These are phyloP conservation scores for Castanopsis chinensis DNA, from an alignment of 306 rosid genomes.

Conservation along the genomic window DNA sequence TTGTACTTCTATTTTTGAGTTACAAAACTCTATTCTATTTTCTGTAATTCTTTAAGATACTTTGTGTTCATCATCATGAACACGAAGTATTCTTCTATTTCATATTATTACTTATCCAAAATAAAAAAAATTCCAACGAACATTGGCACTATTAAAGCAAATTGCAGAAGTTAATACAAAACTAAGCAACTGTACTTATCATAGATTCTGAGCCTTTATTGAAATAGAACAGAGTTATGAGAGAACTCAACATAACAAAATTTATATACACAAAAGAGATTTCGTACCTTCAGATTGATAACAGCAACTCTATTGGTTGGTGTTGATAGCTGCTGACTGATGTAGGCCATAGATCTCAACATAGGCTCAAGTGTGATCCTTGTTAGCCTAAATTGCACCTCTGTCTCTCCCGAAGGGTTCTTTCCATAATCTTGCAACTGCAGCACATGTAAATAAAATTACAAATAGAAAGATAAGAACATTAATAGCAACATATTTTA, in stretches of 20 bases:
- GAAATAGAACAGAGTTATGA: not conserved
- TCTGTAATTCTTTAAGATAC: no score
- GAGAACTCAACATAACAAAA: not conserved
- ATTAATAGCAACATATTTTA: slow-evolving; percentile 18
- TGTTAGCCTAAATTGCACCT: slow-evolving; percentile 69
- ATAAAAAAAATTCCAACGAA: no score
- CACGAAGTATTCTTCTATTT: no score
- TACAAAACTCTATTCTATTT: no score
- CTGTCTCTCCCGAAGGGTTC: slow-evolving; percentile 57
- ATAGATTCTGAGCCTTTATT: not conserved
- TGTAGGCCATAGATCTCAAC: slow-evolving; percentile 71
- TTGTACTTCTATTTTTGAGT: no score
- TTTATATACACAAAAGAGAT: not conserved
- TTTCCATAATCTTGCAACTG: slow-evolving; percentile 76
- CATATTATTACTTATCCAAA: no score
- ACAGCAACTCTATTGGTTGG: slow-evolving; percentile 76
- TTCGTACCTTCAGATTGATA: slow-evolving; percentile 66
- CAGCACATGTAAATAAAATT: slow-evolving; percentile 15
- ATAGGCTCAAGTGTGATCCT: slow-evolving; percentile 75
- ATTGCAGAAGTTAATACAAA: not conserved
- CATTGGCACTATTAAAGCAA: not conserved
- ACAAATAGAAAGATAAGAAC: slow-evolving; percentile 25
- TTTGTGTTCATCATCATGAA: no score
- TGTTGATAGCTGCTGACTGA: slow-evolving; percentile 64
- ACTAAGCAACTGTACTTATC: not conserved